Percentiles rank a stretch among this genome's conserved stretches.
phyloP scores from a whole-genome alignment of 2,329 filamentous ascomycete genomes.

The Phaeosphaeriaceae sp. region DNA sequence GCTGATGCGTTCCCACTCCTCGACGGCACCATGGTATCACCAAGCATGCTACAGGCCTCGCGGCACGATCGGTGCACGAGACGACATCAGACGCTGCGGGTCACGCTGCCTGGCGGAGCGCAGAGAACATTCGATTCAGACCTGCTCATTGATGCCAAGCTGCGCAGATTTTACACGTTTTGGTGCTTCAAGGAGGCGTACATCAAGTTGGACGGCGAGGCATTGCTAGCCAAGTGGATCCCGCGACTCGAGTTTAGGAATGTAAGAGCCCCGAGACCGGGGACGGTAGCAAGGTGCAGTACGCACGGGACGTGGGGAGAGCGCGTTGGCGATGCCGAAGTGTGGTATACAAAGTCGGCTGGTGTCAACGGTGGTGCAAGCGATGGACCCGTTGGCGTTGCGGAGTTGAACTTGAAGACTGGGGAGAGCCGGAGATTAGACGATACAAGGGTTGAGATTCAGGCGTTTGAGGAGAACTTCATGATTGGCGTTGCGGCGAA shows the following conservation, averaged over 20 bases:
- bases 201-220: slow-evolving; percentile 83
- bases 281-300: slow-evolving; percentile 51
- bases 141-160: slow-evolving; percentile 64
- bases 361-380: neutral
- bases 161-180: slow-evolving; percentile 76
- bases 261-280: slow-evolving; percentile 60
- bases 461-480: slow-evolving; percentile 65
- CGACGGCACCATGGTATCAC: slow-evolving; percentile 52
- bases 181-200: slow-evolving; percentile 84
- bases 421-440: slow-evolving; percentile 43
- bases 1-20: slow-evolving; percentile 53
- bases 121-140: slow-evolving; percentile 51
- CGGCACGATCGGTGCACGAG: slow-evolving; percentile 52
- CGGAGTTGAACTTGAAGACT: neutral
- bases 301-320: slow-evolving; percentile 56
- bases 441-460: slow-evolving; percentile 64
- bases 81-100: slow-evolving; percentile 47
- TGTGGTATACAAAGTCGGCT: slow-evolving; percentile 51
- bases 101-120: slow-evolving; percentile 46
- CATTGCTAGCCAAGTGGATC: slow-evolving; percentile 76
- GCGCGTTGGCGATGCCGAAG: slow-evolving; percentile 56
- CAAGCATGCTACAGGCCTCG: slow-evolving; percentile 47
- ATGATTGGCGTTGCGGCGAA: slow-evolving; percentile 63
- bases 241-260: slow-evolving; percentile 71
- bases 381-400: slow-evolving; percentile 10